Conservation (phyloP, 228 moss, liverwort and hornwort genomes). For the Sphagnum magellanicum region DNA sequence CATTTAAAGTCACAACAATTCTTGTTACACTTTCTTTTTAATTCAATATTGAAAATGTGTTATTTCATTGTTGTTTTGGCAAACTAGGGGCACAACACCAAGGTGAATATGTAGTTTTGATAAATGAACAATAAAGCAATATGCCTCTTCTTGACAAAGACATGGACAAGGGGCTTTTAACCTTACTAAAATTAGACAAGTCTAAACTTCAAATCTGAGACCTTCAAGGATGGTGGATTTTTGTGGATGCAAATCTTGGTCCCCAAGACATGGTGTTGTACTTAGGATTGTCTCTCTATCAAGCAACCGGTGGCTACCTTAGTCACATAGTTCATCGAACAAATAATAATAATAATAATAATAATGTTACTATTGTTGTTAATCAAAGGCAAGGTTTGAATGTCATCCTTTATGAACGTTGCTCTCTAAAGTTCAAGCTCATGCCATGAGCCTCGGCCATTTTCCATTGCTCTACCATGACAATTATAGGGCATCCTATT, state of each 20-base stretch:
- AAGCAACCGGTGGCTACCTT: constrained; percentile 80
- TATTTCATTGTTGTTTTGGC: constrained; percentile 7
- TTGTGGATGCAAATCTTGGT: constrained; percentile 79
- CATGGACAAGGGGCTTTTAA: constrained; percentile 81
- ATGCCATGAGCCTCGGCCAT: constrained; percentile 85
- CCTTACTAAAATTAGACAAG: constrained; percentile 90
- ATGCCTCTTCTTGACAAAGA: constrained; percentile 84
- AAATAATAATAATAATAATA: constrained; percentile 25
- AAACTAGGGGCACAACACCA: constrained; percentile 83
- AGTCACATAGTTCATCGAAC: constrained; percentile 78
- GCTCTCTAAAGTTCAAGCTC: constrained; percentile 80
- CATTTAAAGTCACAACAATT: too few relatives aligned
- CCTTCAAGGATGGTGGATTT: constrained; percentile 70
- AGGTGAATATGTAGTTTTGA: constrained; percentile 38
- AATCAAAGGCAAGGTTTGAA: constrained; percentile 25
- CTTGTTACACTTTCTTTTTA: too few relatives aligned
- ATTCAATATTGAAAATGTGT: too few relatives aligned
- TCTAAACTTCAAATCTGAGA: constrained; percentile 87
- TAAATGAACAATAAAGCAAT: constrained; percentile 50
- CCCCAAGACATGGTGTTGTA: constrained; percentile 84
- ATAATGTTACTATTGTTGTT: constrained; percentile 37
- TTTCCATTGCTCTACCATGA: constrained; percentile 92
- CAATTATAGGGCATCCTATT: constrained; percentile 66
- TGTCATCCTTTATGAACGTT: constrained; percentile 48
- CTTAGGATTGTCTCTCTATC: constrained; percentile 78